Base-by-base conservation (phyloP, 345 rosid genomes). In the Erucastrum elatum region DNA sequence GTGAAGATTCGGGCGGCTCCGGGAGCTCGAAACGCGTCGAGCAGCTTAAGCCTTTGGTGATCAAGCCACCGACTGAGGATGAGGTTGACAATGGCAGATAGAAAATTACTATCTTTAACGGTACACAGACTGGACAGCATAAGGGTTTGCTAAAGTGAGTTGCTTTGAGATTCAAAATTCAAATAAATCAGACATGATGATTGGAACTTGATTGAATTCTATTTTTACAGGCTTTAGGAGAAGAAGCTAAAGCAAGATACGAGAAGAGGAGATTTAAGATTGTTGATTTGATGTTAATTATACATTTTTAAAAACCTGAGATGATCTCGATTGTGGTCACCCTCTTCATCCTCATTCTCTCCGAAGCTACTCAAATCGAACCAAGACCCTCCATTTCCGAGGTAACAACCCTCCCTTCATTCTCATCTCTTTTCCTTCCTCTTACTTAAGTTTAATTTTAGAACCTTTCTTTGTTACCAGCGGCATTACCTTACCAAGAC, bases 61-160 rank as follows among this genome's bases (percentile, higher is more conserved):
- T 85, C 39, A 86, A 88, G 71, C 87, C 85, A 70, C 81, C 34
- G n/a, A 4, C 2, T 2, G 98, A 93, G 17, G 80, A 77, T 0
- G 97, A 91, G 66, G 85, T 71, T 29, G 97, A 89, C 37, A 96
- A 91, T 60, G 98, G 96, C 11, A 84, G 87, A 71, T 84, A 86
- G 69, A 93, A 86, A 70, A 88, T 93, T 41, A 88, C 94, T 4
- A 79, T 95, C 83, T 91, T 95, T 75, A 93, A 87, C 76, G 99
- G 98, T 7, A 95, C 98, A 0, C 99, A 93, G 74, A 95, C 98
- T 1, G 98, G 98, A 0, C 99, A 4, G 98, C 99, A 1, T 98
- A 93, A 84, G 98, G 99, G 49, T 95, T 95, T 65, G 98, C 99
- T 5, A 93, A 95, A 97, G 98, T 94, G 96, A 46, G 53, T 46